A percentile compares a stretch with the other conserved stretches of the same genome.
Conservation (phyloP, 305 asterid genomes). For the Stenogyne calaminthoides region DNA sequence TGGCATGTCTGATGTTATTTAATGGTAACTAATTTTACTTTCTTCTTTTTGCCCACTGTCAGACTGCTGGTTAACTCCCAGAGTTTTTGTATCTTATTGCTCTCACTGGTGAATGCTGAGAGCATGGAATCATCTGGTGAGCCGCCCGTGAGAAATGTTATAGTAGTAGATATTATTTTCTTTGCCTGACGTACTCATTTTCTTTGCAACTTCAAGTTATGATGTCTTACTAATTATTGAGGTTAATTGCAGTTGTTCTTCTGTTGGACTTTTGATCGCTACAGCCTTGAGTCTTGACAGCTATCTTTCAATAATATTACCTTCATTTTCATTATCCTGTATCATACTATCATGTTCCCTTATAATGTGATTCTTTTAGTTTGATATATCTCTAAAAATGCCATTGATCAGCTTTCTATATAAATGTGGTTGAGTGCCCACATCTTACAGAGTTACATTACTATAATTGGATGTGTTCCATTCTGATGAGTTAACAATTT, state of each 20-base stretch:
- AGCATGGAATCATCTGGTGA: slow-evolving; percentile 74
- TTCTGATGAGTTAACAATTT: slow-evolving; percentile 8
- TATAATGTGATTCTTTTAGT: slow-evolving; percentile 4
- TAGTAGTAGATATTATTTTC: slow-evolving; percentile 14
- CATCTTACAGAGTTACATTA: not conserved
- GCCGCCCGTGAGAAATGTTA: slow-evolving; percentile 39
- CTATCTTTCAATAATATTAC: slow-evolving; percentile 9
- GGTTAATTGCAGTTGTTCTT: slow-evolving; percentile 15
- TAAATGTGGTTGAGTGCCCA: not conserved
- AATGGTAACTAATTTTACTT: slow-evolving; percentile 20
- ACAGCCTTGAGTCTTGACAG: slow-evolving; percentile 12
- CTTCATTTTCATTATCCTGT: not conserved
- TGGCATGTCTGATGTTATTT: slow-evolving; percentile 14
- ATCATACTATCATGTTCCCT: not conserved
- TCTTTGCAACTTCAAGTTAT: slow-evolving; percentile 12
- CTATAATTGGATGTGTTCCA: not conserved
- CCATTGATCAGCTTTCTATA: slow-evolving; percentile 3
- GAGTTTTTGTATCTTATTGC: slow-evolving; percentile 28
- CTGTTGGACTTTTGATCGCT: not conserved
- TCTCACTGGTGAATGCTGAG: slow-evolving; percentile 33
- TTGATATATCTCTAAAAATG: slow-evolving; percentile 2
- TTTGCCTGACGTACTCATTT: slow-evolving; percentile 17
- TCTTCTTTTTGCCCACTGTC: slow-evolving; percentile 18
- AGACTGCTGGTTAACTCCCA: slow-evolving; percentile 16
- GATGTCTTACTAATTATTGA: slow-evolving; percentile 4